Base-by-base conservation (phyloP, 1,284 basidiomycete species). In the Singerocomus rubriflavus region DNA sequence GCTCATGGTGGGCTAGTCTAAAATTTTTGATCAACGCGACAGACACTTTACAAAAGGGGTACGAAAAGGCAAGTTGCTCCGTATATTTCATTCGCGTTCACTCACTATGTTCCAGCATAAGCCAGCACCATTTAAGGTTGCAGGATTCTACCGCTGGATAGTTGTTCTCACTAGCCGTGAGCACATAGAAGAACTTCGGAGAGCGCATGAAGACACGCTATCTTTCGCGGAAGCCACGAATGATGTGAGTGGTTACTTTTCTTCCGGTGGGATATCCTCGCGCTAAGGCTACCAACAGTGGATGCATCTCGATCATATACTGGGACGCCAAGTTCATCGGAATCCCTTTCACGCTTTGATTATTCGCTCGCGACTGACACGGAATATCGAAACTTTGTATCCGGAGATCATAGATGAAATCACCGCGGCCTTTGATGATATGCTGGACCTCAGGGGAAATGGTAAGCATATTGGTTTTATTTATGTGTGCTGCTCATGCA, bases 61-160 rank as follows among this genome's bases (percentile, higher is more conserved):
- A 65, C 39, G 27, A 49, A 1, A 54, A 53, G 45, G 62, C 44
- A 41, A 21, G 21, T 21, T 21, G 21, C 21, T 21, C 21, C 21
- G 21, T 21, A 21, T 21, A 21, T 21, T 21, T 21, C 21, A 21
- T 21, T 2, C 21, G 21, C 21, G 21, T 21, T 21, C 21, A 21
- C 21, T 21, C 21, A 21, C 21, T 21, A 21, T 21, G 21, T 21
- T 37, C 21, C 30, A 51, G 50, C 14, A 37, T 40, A 68, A 65
- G 13, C 60, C 64, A 3, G 49, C 52, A 0, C 57, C 65, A 4
- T 79, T 78, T 67, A 77, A 74, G 51, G 54, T 80, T 2, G 63
- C 77, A 0, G 59, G 65, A 2, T 50, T 69, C 2, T 61, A 63
- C 29, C 56, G 59, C 35, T 80, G 77, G 78, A 51, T 67, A 0